Conservation (phyloP, 148 eudicot genomes). For the Rheum nobile region DNA sequence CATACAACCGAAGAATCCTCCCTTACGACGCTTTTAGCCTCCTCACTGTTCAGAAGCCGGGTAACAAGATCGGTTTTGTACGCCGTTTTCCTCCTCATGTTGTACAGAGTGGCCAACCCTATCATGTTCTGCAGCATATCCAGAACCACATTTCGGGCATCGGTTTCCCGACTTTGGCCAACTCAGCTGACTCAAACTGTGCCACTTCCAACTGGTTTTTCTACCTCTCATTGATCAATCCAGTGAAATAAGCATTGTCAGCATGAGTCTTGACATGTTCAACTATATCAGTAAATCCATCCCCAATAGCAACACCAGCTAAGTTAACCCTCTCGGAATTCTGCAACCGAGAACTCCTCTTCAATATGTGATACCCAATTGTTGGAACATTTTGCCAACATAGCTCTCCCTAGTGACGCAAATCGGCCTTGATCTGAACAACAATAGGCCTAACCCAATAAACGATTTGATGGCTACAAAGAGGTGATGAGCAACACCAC, state of each 20-base stretch:
- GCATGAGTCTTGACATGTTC: conserved; percentile 61
- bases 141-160: conserved; percentile 32
- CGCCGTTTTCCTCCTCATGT: conserved; percentile 47
- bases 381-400: conserved; percentile 65
- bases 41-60: conserved; percentile 24
- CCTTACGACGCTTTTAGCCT: conserved; percentile 39
- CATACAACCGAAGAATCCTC: conserved; percentile 25
- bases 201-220: conserved; percentile 30
- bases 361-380: too few relatives aligned
- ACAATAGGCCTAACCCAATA: conserved; percentile 15
- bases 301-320: conserved; percentile 68
- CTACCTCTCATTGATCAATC: conserved; percentile 50
- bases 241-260: too few relatives aligned
- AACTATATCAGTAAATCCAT: conserved; percentile 64
- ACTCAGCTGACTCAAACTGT: conserved; percentile 28
- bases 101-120: too few relatives aligned
- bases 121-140: conserved; percentile 37
- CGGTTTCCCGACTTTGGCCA: conserved; percentile 18
- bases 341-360: conserved; percentile 24
- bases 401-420: conserved; percentile 86
- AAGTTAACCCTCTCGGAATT: conserved; percentile 30
- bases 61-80: conserved; percentile 37
- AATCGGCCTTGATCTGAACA: conserved; percentile 41
- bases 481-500: conserved; percentile 51
- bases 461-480: too few relatives aligned